These are phyloP conservation scores for Penicillium sp. DNA, from an alignment of 2,329 filamentous ascomycete genomes.

Conservation along the genomic window DNA sequence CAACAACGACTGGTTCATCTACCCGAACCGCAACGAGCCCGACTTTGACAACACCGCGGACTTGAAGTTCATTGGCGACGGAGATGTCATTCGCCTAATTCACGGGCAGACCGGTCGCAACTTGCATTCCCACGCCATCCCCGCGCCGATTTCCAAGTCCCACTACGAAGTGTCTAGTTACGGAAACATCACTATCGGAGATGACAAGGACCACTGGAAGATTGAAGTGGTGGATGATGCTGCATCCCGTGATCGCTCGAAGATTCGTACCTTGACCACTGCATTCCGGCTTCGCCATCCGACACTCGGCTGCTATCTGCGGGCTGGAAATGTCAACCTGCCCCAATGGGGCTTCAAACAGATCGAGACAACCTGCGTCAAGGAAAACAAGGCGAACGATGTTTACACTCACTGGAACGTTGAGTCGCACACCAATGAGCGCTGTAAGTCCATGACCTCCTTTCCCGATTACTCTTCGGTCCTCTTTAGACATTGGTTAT, in stretches of 20 bases:
- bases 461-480: not conserved
- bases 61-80: conserved; percentile 72
- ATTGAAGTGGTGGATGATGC: conserved; percentile 90
- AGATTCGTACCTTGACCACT: conserved; percentile 86
- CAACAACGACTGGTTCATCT: conserved; percentile 99
- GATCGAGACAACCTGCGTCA: conserved; percentile 94
- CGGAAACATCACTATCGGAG: conserved; percentile 90
- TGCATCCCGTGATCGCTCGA: conserved; percentile 78
- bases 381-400: conserved; percentile 87
- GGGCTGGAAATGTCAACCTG: conserved; percentile 91
- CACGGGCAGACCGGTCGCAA: conserved; percentile 96
- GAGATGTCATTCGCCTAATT: conserved; percentile 77
- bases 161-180: conserved; percentile 95
- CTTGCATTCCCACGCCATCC: conserved; percentile 87
- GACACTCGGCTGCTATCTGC: conserved; percentile 84
- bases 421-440: conserved; percentile 91
- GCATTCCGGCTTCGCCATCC: conserved; percentile 84
- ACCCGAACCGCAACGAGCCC: conserved; percentile 77
- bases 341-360: conserved; percentile 99
- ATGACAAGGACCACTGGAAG: conserved; percentile 97
- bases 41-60: conserved; percentile 72
- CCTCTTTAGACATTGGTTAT: not conserved
- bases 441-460: conserved; percentile 60
- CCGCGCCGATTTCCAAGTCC: conserved; percentile 83
- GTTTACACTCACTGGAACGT: conserved; percentile 99